Evolutionary conservation across 352 stramenopile genomes (phyloP), one percentile per base, ranked within the genome.

Genomic region (Globisporangium rhizosaccharum): DNA sequence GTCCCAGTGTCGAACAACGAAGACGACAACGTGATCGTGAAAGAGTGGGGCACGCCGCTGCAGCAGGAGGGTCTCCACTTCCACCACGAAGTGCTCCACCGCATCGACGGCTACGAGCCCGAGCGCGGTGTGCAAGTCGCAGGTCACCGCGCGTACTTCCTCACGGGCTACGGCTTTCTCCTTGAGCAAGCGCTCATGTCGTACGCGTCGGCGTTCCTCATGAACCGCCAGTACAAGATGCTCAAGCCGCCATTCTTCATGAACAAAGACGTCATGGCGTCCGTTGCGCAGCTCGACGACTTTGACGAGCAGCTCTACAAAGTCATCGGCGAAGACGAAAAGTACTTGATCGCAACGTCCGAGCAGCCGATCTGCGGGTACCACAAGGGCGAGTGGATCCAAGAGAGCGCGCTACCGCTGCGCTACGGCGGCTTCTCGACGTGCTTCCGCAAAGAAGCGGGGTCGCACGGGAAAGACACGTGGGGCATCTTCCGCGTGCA

Each of bases 221-320:
- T 92, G 63, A 88, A 90, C 64, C 81, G 87, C 28, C 85, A 96
- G 54, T 99, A 99, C 81, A 98, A 98, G 65, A 93, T 99, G 60
- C 71, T 99, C 30, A 98, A 99, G 85, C 97, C 97, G 28, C 97
- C 97, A 50, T 99, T 97, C 79, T 98, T 99, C 66, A 99, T 99
- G 96, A 99, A 99, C 75, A 99, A 99, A 88, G 96, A 99, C 20
- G 72, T 92, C 33, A 99, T 99, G 97, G 87, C 92, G 51, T 88
- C 87, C 17, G 98, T 99, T 50, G 97, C 97, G 30, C 97, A 99
- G 75, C 85, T 99, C 44, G 96, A 99, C 60, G 96, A 99, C 68
- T 99, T 99, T 75, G 97, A 99, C 74, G 97, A 99, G 75, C 96
- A 99, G 71, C 78, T 99, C 10, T 99, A 99, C 88, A 99, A 99